Evolutionary conservation across 345 rosid genomes (phyloP), one percentile per base, ranked within the genome.

Genomic region (Moricandia moricandioides): DNA sequence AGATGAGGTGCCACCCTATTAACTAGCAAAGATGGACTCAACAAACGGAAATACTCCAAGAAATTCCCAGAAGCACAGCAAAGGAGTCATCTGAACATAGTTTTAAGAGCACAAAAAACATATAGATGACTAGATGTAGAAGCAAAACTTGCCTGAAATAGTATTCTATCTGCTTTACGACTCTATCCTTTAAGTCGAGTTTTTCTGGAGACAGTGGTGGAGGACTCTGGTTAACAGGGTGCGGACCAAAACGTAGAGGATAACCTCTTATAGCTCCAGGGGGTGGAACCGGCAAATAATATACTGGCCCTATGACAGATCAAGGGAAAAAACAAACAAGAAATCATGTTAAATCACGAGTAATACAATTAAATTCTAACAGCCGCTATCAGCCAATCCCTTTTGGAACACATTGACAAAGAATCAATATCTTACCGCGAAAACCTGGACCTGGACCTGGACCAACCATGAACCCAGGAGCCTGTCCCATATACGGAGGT

Each of bases 161-260:
- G 70, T 96, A 92, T 74, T 96, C 97, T 67, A 96, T 85, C 73
- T 96, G 99, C 76, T 82, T 86, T 7, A 83, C 65, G 71, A 96
- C 79, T 79, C 79, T 80, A 60, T 79, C 84, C 79, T 74, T 88
- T 83, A 96, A 80, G 29, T 80, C 78, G 40, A 64, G 52, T 26
- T 60, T 76, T 73, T 85, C 98, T 13, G 85, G 87, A 62, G 91
- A 79, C 2, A 65, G 71, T 64, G 61, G 37, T 6, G 85, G 83
- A 75, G 80, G 70, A 69, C 88, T 93, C 17, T 83, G 85, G 83
- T 78, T 85, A 47, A 76, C 60, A 58, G 91, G 93, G 81, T 83
- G 87, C 24, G 90, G 84, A 58, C 79, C 68, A 84, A 86, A 85
- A 51, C 62, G 87, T 16, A 89, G 88, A 74, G 90, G 87, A 63